Evolutionary conservation across 164 flowering plant genomes (phyloP), one percentile per base, ranked within the genome.

Genomic region (Tetrastigma voinierianum): DNA sequence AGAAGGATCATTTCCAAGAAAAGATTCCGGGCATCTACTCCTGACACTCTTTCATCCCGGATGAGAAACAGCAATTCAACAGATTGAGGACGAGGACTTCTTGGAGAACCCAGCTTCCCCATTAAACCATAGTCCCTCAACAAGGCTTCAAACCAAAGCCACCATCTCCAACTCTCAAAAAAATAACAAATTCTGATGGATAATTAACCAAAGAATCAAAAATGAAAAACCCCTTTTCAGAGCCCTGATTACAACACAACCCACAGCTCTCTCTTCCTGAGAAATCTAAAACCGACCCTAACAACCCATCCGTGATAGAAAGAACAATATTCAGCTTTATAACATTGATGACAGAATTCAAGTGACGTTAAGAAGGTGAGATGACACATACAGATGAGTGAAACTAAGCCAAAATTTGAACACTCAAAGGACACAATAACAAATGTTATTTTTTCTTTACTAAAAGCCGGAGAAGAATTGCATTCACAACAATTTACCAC

Each of bases 31-130:
- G 57, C 65, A 57, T 62, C 77, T 70, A 48, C 46, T n/a, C 57
- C 61, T 73, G 77, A 74, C 66, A 61, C 21, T 67, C 81, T 54
- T 71, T 80, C 70, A 61, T 72, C 76, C 72, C 75, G 57, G 58
- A 79, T 13, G 73, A 45, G 0, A 54, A 58, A 15, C 76, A 25
- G 19, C 40, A 64, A n/a, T n/a, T 77, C 65, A 17, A 53, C 64
- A 6, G 46, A 25, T 47, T 51, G 59, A 44, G 81, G 73, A 12
- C 78, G 79, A 0, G 71, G 74, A 68, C 76, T 77, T 66, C 69
- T 77, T 0, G 81, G 81, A 11, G 78, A 69, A 14, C 81, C 77
- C 68, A 76, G 82, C 67, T 82, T 89, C 40, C 88, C 88, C 91
- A 84, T 85, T 62, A 64, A 44, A 66, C 46, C 19, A 61, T 23